Percentiles rank a stretch among this genome's conserved stretches.
Evolutionary conservation across 2,329 filamentous ascomycete species (phyloP).

Genomic region (Aureobasidium subglaciale): DNA sequence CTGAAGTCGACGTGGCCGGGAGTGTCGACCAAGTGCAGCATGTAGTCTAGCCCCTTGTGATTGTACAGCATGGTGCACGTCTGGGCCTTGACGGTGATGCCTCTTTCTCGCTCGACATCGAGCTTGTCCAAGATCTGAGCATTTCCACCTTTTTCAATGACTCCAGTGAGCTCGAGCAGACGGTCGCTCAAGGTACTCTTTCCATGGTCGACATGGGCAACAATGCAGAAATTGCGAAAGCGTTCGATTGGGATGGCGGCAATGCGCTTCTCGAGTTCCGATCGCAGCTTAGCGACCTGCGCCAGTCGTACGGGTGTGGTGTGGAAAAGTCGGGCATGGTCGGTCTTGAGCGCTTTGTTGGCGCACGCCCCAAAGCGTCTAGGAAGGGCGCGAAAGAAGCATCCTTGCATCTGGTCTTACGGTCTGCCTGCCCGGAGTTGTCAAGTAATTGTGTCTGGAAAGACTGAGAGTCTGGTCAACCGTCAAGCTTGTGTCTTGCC

Average conservation of each 20-base stretch:
- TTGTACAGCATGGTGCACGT: constrained; percentile 98
- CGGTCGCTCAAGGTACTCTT: constrained; percentile 94
- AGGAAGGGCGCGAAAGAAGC: constrained; percentile 35
- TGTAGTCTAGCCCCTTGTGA: constrained; percentile 76
- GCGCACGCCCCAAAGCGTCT: constrained; percentile 33
- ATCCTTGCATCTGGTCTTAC: constrained; percentile 41
- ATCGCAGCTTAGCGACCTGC: constrained; percentile 32
- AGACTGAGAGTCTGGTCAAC: no score
- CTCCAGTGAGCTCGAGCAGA: constrained; percentile 86
- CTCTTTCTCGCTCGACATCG: constrained; percentile 90
- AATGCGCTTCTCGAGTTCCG: constrained; percentile 59
- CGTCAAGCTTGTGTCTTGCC: not conserved
- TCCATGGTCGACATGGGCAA: constrained; percentile 97
- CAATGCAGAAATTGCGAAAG: constrained; percentile 95
- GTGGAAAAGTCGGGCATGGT: constrained; percentile 23
- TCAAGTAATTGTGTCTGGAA: not conserved
- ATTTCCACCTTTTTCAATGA: constrained; percentile 76
- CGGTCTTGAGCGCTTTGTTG: constrained; percentile 13
- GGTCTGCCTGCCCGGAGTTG: constrained; percentile 5
- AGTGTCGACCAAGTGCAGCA: constrained; percentile 92
- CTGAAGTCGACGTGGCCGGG: constrained; percentile 97
- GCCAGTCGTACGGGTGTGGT: constrained; percentile 28
- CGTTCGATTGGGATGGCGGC: constrained; percentile 69
- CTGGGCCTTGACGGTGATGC: constrained; percentile 98
- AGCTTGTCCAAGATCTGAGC: constrained; percentile 97